A percentile compares a stretch with the other conserved stretches of the same genome.
Conservation (phyloP, 108 stramenopile genomes). For the Pseudonitzschia pungens region DNA sequence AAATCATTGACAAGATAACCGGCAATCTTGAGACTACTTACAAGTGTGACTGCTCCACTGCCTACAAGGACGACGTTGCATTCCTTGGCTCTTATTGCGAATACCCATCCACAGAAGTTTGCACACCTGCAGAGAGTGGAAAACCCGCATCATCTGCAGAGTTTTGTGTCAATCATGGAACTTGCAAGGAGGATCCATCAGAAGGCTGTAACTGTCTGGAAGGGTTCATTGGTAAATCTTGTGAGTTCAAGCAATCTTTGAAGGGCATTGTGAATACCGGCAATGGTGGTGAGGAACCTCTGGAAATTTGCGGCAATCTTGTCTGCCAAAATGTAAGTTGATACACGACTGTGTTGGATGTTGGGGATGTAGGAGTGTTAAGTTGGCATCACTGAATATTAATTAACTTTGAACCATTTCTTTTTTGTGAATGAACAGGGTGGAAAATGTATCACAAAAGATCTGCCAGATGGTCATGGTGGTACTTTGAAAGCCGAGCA, state of each 20-base stretch:
- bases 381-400: too few species aligned
- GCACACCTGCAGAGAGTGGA: conserved; percentile 11
- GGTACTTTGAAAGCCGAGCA: conserved; percentile 1
- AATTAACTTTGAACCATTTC: neutral
- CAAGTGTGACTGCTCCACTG: conserved; percentile 49
- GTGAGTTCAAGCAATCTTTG: conserved; percentile 26
- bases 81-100: conserved; percentile 29
- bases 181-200: conserved; percentile 13
- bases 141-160: conserved; percentile 6
- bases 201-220: conserved; percentile 35
- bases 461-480: conserved; percentile 2
- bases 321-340: conserved; percentile 31
- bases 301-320: conserved; percentile 25
- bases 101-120: conserved; percentile 29
- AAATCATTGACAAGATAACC: neutral
- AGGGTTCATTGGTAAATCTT: conserved; percentile 38
- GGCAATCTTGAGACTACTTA: conserved; percentile 14
- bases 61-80: conserved; percentile 19
- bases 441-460: conserved; percentile 17
- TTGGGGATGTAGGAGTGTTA: too few species aligned
- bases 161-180: conserved; percentile 35
- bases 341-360: neutral
- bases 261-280: neutral
- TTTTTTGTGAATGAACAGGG: conserved; percentile 10
- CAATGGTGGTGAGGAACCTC: neutral